Conservation (phyloP, 2,329 filamentous ascomycete species). For the Trichoderma breve region DNA sequence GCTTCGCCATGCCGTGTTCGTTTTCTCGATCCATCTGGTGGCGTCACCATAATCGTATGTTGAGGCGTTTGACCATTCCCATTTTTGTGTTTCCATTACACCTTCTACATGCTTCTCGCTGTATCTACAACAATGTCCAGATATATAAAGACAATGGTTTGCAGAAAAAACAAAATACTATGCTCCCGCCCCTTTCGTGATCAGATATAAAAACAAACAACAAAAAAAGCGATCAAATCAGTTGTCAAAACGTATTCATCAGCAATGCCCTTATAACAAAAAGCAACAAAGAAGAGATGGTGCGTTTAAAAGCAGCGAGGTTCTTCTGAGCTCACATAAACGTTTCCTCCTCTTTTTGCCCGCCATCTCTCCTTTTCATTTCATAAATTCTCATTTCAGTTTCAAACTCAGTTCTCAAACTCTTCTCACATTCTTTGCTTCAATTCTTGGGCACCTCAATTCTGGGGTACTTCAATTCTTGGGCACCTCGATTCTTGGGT, state of each 20-base stretch:
- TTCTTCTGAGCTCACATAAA: not conserved
- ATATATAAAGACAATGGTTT: not conserved
- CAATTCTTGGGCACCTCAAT: constrained; percentile 40
- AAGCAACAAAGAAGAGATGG: not conserved
- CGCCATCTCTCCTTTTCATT: not conserved
- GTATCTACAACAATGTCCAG: not conserved
- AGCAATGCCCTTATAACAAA: not conserved
- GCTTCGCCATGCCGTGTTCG: not conserved
- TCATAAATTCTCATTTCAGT: not conserved
- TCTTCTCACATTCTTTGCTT: not conserved
- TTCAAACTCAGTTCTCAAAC: not conserved
- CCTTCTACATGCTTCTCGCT: constrained; percentile 9
- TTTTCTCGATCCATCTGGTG: constrained; percentile 6
- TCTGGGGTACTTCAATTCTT: no score
- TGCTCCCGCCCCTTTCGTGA: not conserved
- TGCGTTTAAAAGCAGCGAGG: not conserved
- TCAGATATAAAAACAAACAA: not conserved
- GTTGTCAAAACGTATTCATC: not conserved
- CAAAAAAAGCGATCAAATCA: not conserved
- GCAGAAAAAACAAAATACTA: not conserved
- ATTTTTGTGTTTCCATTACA: not conserved
- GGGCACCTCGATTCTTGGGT: no score
- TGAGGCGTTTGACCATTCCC: not conserved
- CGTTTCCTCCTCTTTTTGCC: not conserved
- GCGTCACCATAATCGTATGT: constrained; percentile 12